Percentiles rank a stretch among this genome's conserved stretches.
Conservation (phyloP, 192 early-diverging fungal species). For the Pilaira anomala region DNA sequence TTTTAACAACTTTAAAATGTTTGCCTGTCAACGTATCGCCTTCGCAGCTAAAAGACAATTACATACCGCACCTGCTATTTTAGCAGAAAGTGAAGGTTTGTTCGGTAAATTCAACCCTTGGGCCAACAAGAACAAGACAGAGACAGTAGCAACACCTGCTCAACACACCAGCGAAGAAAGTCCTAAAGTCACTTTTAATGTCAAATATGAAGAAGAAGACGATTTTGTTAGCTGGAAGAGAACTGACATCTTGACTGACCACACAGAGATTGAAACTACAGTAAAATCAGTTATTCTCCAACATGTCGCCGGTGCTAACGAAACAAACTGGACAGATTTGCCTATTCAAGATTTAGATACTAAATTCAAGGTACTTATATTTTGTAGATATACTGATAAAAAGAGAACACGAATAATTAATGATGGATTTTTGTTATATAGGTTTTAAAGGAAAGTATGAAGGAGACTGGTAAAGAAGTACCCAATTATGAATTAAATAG, state of each 20-base stretch:
- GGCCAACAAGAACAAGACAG: constrained; percentile 29
- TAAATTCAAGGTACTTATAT: constrained; percentile 38
- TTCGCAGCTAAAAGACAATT: background rate
- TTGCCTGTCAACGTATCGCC: no score
- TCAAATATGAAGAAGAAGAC: constrained; percentile 23
- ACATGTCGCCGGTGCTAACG: constrained; percentile 7
- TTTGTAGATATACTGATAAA: background rate
- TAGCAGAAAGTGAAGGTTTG: constrained; percentile 11
- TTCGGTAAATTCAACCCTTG: constrained; percentile 24
- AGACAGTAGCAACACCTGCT: constrained; percentile 22
- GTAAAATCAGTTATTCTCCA: constrained; percentile 25
- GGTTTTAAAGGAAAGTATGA: constrained; percentile 39
- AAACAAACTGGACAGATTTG: constrained; percentile 22
- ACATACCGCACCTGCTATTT: constrained; percentile 2
- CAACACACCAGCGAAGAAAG: constrained; percentile 15
- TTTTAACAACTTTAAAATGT: no score
- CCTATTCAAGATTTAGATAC: constrained; percentile 25
- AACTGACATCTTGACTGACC: constrained; percentile 20
- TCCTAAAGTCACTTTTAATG: constrained; percentile 24
- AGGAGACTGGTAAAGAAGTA: constrained; percentile 32
- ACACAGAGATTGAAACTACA: constrained; percentile 17
- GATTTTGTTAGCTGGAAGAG: constrained; percentile 26
- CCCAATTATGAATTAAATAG: constrained; percentile 40
- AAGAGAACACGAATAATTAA: background rate
- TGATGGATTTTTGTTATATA: constrained; percentile 9